phyloP scores from a whole-genome alignment of 176 grass and related monocot species.

The Rhynchospora breviuscula region DNA sequence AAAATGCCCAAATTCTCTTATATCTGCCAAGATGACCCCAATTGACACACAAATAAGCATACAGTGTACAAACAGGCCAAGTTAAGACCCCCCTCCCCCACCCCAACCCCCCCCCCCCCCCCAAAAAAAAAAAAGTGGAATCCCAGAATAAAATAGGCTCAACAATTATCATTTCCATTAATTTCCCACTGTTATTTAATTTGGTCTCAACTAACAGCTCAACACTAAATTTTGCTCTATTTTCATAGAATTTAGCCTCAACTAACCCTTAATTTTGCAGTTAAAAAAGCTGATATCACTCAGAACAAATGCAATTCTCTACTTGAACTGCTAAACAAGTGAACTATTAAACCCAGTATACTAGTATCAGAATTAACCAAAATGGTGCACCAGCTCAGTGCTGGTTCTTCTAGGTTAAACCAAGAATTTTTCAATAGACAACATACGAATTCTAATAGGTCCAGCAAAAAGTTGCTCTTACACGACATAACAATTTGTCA shows the following conservation, averaged over 20 bases:
- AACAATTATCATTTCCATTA: background rate
- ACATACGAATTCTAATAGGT: background rate
- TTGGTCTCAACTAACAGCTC: background rate
- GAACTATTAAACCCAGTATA: background rate
- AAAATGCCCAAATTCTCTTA: background rate
- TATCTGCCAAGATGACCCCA: background rate
- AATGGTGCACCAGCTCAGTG: background rate
- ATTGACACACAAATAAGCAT: background rate
- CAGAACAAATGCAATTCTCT: background rate
- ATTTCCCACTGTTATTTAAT: background rate
- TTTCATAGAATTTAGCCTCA: background rate
- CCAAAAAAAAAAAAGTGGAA: no score
- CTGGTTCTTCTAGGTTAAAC: background rate
- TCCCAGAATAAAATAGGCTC: background rate
- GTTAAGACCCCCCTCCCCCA: background rate
- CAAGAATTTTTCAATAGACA: background rate
- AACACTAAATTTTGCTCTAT: background rate
- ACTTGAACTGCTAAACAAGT: background rate
- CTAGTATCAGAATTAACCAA: background rate
- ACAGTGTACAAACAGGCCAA: background rate
- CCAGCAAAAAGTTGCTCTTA: constrained; percentile 1
- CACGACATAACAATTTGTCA: background rate
- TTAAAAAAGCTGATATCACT: background rate
- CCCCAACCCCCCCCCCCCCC: no score
- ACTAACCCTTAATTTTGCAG: background rate